These are phyloP conservation scores for Coleophoma eucalyptorum DNA, from an alignment of 2,329 filamentous ascomycete genomes.

Conservation along the genomic window DNA sequence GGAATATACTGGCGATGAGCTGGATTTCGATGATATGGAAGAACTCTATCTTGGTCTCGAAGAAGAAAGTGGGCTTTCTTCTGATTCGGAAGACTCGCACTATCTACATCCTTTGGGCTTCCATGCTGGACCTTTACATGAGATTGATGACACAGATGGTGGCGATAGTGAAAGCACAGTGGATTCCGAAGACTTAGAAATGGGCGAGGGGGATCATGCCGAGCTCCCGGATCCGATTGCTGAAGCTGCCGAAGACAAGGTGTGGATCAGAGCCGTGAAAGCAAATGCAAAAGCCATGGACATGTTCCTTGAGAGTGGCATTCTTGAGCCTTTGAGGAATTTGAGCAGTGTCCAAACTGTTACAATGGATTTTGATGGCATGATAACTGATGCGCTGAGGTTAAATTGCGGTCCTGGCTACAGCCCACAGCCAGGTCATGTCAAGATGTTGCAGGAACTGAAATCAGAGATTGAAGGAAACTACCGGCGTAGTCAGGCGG, in stretches of 20 bases:
- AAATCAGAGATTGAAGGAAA: conserved; percentile 11
- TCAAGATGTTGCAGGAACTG: conserved; percentile 5
- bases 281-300: conserved; percentile 10
- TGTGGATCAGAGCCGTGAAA: not conserved
- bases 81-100: not conserved
- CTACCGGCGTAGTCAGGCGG: not conserved
- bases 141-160: not conserved
- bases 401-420: conserved; percentile 4
- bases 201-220: not conserved
- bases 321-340: conserved; percentile 5
- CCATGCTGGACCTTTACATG: not conserved
- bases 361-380: conserved; percentile 4
- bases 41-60: not conserved
- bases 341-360: conserved; percentile 10
- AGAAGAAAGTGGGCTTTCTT: not conserved
- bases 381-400: not conserved
- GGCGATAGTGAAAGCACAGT: not conserved
- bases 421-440: conserved; percentile 5
- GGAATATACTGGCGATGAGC: conserved; percentile 2
- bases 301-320: conserved; percentile 10
- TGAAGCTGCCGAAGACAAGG: not conserved
- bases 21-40: conserved; percentile 1
- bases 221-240: not conserved
- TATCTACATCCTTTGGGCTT: no score
- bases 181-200: not conserved